These are phyloP conservation scores for Andrographis paniculata DNA, from an alignment of 305 asterid species.

Conservation along the genomic window DNA sequence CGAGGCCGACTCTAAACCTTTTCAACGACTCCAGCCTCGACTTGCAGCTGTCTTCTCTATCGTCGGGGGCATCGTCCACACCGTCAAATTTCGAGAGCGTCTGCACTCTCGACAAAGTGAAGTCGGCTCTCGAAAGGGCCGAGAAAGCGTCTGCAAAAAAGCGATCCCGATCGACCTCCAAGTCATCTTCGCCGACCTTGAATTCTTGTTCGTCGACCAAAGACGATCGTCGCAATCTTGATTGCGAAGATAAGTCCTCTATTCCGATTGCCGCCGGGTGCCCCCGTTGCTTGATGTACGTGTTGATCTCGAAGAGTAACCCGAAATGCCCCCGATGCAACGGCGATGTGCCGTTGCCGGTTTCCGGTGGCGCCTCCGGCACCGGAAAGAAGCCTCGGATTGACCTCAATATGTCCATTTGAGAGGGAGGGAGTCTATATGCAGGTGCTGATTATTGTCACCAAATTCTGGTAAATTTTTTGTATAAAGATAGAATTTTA, in stretches of 20 bases:
- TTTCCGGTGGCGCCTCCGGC: too few species aligned
- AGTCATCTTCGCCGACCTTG: conserved; percentile 39
- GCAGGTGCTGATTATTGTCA: too few species aligned
- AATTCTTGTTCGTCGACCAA: conserved; percentile 58
- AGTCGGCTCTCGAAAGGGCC: conserved; percentile 15
- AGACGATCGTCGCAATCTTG: conserved; percentile 32
- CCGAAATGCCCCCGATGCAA: conserved; percentile 84
- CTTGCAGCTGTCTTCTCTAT: background rate
- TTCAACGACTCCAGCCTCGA: conserved; percentile 9
- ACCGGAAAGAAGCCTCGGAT: conserved; percentile 67
- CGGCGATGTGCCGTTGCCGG: conserved; percentile 51
- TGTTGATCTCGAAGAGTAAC: conserved; percentile 42
- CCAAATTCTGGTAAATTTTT: too few species aligned
- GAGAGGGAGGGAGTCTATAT: conserved; percentile 18
- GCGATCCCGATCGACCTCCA: background rate
- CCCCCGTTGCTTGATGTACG: conserved; percentile 71
- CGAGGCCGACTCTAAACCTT: background rate
- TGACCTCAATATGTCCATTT: conserved; percentile 74
- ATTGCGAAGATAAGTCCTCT: conserved; percentile 41
- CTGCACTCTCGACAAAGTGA: conserved; percentile 14
- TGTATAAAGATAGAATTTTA: too few species aligned
- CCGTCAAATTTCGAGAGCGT: conserved; percentile 7
- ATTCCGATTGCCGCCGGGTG: conserved; percentile 69
- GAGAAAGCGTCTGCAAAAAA: background rate
- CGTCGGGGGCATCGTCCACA: background rate